Base-by-base conservation (phyloP, 805 yeast species). In the Pichia paraexigua region DNA sequence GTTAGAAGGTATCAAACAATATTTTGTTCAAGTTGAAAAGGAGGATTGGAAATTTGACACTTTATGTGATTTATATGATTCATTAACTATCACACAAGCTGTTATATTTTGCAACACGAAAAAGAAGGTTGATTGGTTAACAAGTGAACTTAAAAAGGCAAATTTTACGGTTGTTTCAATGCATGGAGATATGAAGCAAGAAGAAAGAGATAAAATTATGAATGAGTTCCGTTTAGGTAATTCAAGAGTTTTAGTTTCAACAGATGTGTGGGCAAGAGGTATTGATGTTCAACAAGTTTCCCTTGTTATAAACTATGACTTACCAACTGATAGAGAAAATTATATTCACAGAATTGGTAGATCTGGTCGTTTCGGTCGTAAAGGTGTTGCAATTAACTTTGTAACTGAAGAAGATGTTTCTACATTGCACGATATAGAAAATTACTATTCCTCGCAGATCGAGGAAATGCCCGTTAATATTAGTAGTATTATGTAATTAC, bases 281-380 rank as follows among this genome's bases (percentile, higher is more conserved):
- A 91, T 91, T 60, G 98, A 91, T 74, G 97, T 91, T 50, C 98
- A 91, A 75, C 98, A 91, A 74, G 96, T 91, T 52, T 89, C 96
- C 32, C 78, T 92, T 60, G 98, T 91, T 57, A 87, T 91, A 59
- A 91, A 91, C 77, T 91, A 89, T 74, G 98, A 91, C 71, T 73
- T 91, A 62, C 97, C 97, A 43, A 77, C 81, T 60, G 86, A 85
- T 75, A 82, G 86, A 70, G 97, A 91, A 72, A 91, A 88, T 76
- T 92, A 94, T 71, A 86, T 92, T 64, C 99, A 92, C 75, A 82
- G 99, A 75, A 95, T 92, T 64, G 99, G 99, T 71, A 83, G 99
- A 75, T 88, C 95, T 62, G 99, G 99, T 65, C 84, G 99, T 72
- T 92, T 92, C 77, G 99, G 99, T 69, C 82, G 99, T 72, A 92